Evolutionary conservation across 345 rosid genomes (phyloP).

Genomic region (Trapa bicornis): DNA sequence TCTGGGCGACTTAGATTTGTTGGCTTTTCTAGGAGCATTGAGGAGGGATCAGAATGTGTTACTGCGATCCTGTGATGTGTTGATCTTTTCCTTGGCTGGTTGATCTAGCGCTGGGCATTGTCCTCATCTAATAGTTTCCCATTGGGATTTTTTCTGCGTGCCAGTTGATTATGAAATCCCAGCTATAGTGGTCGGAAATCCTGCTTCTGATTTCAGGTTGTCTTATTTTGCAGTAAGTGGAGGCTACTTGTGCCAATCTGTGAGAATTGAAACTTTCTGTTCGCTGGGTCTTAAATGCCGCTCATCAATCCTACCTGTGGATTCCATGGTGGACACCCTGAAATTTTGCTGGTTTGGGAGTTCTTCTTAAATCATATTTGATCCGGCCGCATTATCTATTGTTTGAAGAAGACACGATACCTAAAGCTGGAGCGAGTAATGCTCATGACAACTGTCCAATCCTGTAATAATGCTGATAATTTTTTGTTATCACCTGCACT

Average conservation of each 20-base stretch:
- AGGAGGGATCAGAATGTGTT: background rate
- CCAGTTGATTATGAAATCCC: too few species aligned
- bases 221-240: background rate
- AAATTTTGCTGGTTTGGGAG: background rate
- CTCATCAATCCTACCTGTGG: background rate
- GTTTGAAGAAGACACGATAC: background rate
- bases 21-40: background rate
- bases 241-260: background rate
- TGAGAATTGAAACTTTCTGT: background rate
- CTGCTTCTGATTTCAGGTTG: background rate
- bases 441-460: background rate
- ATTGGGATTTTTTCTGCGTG: too few species aligned
- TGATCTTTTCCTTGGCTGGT: background rate
- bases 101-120: background rate
- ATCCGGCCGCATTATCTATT: background rate
- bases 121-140: background rate
- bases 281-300: background rate
- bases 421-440: background rate
- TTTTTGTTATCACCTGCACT: too few species aligned
- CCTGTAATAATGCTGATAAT: background rate
- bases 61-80: background rate
- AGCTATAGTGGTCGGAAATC: background rate
- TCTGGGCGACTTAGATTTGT: background rate
- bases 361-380: background rate
- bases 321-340: background rate